These are phyloP conservation scores for Kodamaea leandrae DNA, from an alignment of 805 yeast genomes.

Conservation along the genomic window DNA sequence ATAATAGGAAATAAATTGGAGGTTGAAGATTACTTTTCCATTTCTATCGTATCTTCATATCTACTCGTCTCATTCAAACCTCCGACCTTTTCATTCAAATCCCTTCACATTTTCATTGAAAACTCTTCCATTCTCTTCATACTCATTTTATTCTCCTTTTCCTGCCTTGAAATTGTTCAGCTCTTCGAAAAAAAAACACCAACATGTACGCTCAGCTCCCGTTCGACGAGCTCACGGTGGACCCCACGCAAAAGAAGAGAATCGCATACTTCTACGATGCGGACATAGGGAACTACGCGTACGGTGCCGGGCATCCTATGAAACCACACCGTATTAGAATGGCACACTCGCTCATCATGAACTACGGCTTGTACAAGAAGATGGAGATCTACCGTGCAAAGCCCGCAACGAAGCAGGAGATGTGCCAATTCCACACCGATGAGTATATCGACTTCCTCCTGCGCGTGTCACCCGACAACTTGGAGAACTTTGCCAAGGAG, in stretches of 20 bases:
- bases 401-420: slow-evolving; percentile 96
- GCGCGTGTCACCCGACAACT: slow-evolving; percentile 88
- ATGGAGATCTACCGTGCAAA: slow-evolving; percentile 97
- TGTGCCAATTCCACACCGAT: slow-evolving; percentile 98
- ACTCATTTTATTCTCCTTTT: not conserved
- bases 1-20: not conserved
- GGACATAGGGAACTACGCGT: slow-evolving; percentile 96
- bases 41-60: not conserved
- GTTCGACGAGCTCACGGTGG: slow-evolving; percentile 44
- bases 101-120: too few relatives aligned
- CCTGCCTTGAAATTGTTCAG: too few relatives aligned
- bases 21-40: not conserved
- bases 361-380: slow-evolving; percentile 91
- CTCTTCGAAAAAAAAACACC: too few relatives aligned
- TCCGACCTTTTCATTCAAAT: not conserved
- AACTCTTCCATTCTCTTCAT: not conserved
- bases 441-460: slow-evolving; percentile 92
- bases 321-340: slow-evolving; percentile 98
- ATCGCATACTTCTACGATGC: slow-evolving; percentile 51
- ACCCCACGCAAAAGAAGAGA: slow-evolving; percentile 39
- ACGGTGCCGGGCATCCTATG: slow-evolving; percentile 99
- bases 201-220: slow-evolving; percentile 42
- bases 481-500: slow-evolving; percentile 83
- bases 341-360: slow-evolving; percentile 97
- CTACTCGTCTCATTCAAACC: not conserved